A percentile compares a stretch with the other conserved stretches of the same genome.
Evolutionary conservation across 2,329 filamentous ascomycete genomes (phyloP).

Genomic region (Drechslerella coelobrocha): DNA sequence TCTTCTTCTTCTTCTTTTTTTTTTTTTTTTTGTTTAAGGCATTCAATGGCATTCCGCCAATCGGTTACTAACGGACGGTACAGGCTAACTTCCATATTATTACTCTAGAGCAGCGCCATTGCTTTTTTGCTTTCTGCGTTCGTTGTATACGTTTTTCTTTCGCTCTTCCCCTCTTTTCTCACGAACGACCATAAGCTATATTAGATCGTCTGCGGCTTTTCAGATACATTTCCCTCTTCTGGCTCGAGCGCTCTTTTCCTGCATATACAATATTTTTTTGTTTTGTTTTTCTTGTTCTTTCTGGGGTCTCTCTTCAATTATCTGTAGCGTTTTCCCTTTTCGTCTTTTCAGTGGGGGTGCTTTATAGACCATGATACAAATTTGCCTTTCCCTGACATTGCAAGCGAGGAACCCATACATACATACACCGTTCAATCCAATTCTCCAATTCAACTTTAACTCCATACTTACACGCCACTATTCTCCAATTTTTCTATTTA

Average conservation of each 20-base stretch:
- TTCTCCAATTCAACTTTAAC: conserved; percentile 27
- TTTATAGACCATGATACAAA: conserved; percentile 41
- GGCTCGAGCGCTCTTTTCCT: too few relatives aligned
- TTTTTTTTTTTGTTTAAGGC: conserved; percentile 8
- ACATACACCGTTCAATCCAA: background rate
- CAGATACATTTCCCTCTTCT: conserved; percentile 10
- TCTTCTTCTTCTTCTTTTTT: conserved; percentile 11
- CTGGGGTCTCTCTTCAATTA: conserved; percentile 40
- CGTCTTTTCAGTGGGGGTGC: conserved; percentile 36
- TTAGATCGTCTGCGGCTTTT: background rate
- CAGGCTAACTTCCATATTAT: conserved; percentile 6
- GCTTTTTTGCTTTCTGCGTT: conserved; percentile 11
- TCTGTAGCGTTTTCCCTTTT: conserved; percentile 23
- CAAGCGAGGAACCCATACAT: conserved; percentile 8
- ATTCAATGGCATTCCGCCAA: too few relatives aligned
- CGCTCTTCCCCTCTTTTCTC: conserved; percentile 11
- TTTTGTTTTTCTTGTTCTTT: conserved; percentile 22
- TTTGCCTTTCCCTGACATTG: conserved; percentile 12
- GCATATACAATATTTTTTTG: conserved; percentile 34
- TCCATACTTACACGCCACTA: too few relatives aligned
- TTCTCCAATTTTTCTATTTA: conserved; percentile 1
- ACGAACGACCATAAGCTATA: conserved; percentile 37
- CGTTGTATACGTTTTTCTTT: conserved; percentile 3
- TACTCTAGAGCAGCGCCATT: conserved; percentile 41
- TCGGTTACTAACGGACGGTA: conserved; percentile 49